Conservation (phyloP, 345 rosid species). For the Brassica rapa region DNA sequence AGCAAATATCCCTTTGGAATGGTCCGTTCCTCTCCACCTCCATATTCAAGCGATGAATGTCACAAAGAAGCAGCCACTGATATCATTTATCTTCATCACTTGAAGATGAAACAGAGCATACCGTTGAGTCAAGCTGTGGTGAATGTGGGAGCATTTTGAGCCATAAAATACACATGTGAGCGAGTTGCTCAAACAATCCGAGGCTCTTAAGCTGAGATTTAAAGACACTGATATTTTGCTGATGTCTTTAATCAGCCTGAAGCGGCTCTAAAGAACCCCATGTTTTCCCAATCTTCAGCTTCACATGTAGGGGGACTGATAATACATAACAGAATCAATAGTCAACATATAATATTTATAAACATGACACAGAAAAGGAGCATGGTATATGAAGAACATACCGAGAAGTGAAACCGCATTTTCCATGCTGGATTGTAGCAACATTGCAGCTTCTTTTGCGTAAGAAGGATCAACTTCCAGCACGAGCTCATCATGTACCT, state of each 20-base stretch:
- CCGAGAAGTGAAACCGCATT: conserved; percentile 76
- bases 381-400: conserved; percentile 17
- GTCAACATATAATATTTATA: neutral
- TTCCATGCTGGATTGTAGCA: conserved; percentile 79
- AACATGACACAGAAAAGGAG: neutral
- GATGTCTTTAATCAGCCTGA: conserved; percentile 41
- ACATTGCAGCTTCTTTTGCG: conserved; percentile 70
- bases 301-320: conserved; percentile 85
- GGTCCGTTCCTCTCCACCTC: neutral
- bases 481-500: conserved; percentile 96
- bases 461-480: conserved; percentile 77
- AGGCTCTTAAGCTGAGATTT: neutral
- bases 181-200: conserved; percentile 21
- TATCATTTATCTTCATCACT: conserved; percentile 18
- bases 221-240: conserved; percentile 18
- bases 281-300: conserved; percentile 83
- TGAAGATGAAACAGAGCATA: conserved; percentile 13
- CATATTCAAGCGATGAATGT: conserved; percentile 6
- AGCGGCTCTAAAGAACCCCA: conserved; percentile 90
- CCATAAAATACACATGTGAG: neutral
- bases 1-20: conserved; percentile 2
- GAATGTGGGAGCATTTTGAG: neutral
- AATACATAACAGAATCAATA: conserved; percentile 11
- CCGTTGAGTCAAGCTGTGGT: conserved; percentile 7
- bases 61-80: neutral